Base-by-base conservation (phyloP, 2,329 filamentous ascomycete genomes). In the Hymenoscyphus salicellus region DNA sequence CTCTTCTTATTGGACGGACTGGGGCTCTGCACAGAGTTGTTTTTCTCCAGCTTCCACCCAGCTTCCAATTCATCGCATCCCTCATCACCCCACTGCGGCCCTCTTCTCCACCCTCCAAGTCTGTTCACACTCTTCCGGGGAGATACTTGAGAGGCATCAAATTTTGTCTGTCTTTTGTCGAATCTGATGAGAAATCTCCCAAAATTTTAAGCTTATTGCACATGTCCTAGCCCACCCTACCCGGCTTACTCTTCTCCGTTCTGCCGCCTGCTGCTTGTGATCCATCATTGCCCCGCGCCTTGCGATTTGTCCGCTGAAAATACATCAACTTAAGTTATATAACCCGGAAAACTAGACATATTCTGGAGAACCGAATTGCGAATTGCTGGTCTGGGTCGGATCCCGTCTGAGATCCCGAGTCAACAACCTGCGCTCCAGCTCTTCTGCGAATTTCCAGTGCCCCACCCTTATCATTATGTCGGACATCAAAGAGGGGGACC, bases 401-500 rank as follows among this genome's bases (percentile, higher is more conserved):
- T 26, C 46, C 46, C 46, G 46, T 14, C 46, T 23, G 20, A 26
- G 46, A 23, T 52, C 46, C 20, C 46, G 46, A 52, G 46, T 52
- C 43, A 49, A 20, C 43, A 49, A 20, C n/a, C 20, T n/a, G n/a
- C n/a, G n/a, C n/a, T 49, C 3, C 38, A 43, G 38, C 41, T 46
- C 41, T 20, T 26, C 46, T 26, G 46, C n/a, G 4, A 20, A 38
- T 52, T 20, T 52, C 8, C 46, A 52, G 46, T 52, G 46, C 46
- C n/a, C 20, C 46, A 26, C 57, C 49, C 30, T 56, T 28, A 63
- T 64, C 61, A 32, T 26, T 46, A 71, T 71, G 70, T 64, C 70
- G 57, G 69, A 68, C 28, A 60, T 55, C 58, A 66, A 69, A 57
- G 62, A 70, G 69, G 67, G 55, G 58, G 59, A 63, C 33, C 66